Evolutionary conservation across 2,329 filamentous ascomycete genomes (phyloP), one percentile per base, ranked within the genome.

Genomic region (Dissoconium aciculare): DNA sequence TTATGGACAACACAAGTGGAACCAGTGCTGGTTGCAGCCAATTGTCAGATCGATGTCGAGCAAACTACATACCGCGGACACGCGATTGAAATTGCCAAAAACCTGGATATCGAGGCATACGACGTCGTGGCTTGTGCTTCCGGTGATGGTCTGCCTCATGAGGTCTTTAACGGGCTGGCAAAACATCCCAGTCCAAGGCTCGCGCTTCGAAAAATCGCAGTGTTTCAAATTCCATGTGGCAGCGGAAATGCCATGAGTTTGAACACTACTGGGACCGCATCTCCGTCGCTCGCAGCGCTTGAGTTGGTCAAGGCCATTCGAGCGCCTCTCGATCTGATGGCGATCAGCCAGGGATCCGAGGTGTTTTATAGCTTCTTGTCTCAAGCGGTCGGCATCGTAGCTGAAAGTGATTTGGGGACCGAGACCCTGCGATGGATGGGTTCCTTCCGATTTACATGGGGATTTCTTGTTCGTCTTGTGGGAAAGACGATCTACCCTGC

Each of bases 341-440:
- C 83, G 27, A 66, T 98, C 37, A 93, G 85, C 0, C 85, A 94
- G 47, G 80, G 81, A 14, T 62, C 74, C 36, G 65, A 62, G 13
- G 74, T 81, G 31, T 76, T 67, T 4, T 62, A 95, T 15, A 93
- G 83, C 11, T 95, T 95, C 58, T 66, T 95, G 26, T 93, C 83
- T 6, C 89, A 95, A 54, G 70, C 81, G 0, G 68, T 93, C 15
- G 89, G 89, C 13, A 79, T 95, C 36, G 71, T 95, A 21, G 89
- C 89, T 2, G 89, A 95, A 50, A 71, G 71, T 28, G 89, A 98
- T 54, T 64, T 98, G 9, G 85, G 71, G 2, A 98, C 89, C 0
- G 89, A 98, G 47, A 63, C 91, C 48, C 58, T 95, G 39, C 75
- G 89, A 26, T 95, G 87, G 85, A 85, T 98, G 78, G 89, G 89